These are phyloP conservation scores for Nosema granulosis DNA, from an alignment of 371 early-diverging fungal species.

Conservation along the genomic window DNA sequence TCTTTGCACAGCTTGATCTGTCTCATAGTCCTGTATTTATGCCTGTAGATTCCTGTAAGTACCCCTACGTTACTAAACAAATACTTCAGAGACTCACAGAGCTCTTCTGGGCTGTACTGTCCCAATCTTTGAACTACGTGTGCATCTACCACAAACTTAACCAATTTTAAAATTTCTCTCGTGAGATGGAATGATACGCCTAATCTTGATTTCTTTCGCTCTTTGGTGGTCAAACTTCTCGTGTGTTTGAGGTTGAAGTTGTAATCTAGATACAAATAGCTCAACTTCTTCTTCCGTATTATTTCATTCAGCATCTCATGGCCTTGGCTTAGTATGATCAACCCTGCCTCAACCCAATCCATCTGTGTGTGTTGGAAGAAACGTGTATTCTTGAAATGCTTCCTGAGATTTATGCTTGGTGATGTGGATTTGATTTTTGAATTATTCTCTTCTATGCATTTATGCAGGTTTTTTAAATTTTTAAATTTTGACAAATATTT, in stretches of 20 bases:
- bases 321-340: constrained; percentile 92
- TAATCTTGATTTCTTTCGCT: constrained; percentile 94
- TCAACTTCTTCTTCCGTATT: constrained; percentile 88
- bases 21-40: constrained; percentile 94
- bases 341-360: constrained; percentile 95
- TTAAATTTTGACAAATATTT: not conserved
- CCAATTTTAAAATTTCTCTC: constrained; percentile 89
- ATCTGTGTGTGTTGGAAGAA: constrained; percentile 92
- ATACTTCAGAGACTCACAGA: constrained; percentile 91
- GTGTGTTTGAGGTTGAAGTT: constrained; percentile 94
- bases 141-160: constrained; percentile 89
- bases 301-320: constrained; percentile 93
- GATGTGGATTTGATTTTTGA: not conserved
- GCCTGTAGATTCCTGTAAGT: constrained; percentile 96
- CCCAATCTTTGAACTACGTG: constrained; percentile 91
- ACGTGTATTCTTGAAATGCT: constrained; percentile 84
- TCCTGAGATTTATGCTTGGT: constrained; percentile 37
- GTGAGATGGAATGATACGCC: constrained; percentile 88
- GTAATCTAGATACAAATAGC: constrained; percentile 90
- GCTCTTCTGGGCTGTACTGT: constrained; percentile 73
- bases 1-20: constrained; percentile 80
- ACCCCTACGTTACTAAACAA: constrained; percentile 97
- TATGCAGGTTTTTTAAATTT: not conserved
- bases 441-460: not conserved
- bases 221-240: constrained; percentile 94